phyloP scores from a whole-genome alignment of 148 eudicot species.

The Salicornia ramosissima region DNA sequence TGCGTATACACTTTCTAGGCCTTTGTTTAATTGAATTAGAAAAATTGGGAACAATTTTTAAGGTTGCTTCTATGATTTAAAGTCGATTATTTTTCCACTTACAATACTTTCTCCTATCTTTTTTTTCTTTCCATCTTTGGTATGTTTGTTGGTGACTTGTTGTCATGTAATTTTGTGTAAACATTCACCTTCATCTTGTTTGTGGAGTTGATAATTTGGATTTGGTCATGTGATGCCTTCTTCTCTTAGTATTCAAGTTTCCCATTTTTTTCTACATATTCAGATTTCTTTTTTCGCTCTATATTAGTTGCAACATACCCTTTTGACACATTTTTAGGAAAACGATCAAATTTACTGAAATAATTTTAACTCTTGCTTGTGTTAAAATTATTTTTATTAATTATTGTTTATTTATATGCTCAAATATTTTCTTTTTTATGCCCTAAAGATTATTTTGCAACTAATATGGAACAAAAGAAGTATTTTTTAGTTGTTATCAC shows the following conservation, averaged over 20 bases:
- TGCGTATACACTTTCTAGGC: slow-evolving; percentile 53
- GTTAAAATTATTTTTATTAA: too few relatives aligned
- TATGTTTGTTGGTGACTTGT: slow-evolving; percentile 22
- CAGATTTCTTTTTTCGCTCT: too few relatives aligned
- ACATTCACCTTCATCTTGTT: slow-evolving; percentile 11
- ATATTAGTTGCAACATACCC: too few relatives aligned
- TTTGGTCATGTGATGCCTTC: not conserved
- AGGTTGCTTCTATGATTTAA: not conserved
- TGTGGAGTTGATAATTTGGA: not conserved
- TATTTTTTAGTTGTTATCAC: too few relatives aligned
- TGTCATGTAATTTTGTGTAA: slow-evolving; percentile 33
- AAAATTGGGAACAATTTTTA: not conserved
- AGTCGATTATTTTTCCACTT: slow-evolving; percentile 18
- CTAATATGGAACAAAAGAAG: too few relatives aligned
- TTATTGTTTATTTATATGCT: too few relatives aligned
- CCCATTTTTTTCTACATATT: too few relatives aligned
- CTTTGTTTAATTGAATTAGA: not conserved
- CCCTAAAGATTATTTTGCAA: too few relatives aligned
- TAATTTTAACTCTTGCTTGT: too few relatives aligned
- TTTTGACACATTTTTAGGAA: too few relatives aligned
- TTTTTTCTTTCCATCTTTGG: slow-evolving; percentile 13
- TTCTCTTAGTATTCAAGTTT: not conserved
- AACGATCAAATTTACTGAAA: too few relatives aligned
- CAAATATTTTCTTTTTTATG: too few relatives aligned
- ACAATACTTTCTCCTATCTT: not conserved